Evolutionary conservation across 441 rosid species (phyloP).

Genomic region (Brassica hybrid): DNA sequence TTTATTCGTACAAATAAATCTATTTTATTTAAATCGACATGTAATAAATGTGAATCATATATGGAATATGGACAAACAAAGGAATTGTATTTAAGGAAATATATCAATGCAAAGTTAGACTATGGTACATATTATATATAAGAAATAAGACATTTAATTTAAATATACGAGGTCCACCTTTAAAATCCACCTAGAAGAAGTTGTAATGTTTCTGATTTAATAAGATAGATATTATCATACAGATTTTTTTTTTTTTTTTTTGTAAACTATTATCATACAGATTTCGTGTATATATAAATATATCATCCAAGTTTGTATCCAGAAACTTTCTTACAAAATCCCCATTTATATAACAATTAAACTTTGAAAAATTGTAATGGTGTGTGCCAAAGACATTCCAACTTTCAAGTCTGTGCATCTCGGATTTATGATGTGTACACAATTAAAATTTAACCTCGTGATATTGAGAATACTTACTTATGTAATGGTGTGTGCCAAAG

Average conservation of each 20-base stretch:
- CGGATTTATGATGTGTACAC: background rate
- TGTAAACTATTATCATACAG: background rate
- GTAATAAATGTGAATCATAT: too few species aligned
- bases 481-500: background rate
- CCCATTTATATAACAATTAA: background rate
- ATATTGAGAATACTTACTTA: background rate
- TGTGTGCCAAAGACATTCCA: background rate
- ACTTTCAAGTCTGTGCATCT: background rate
- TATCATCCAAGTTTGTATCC: slow-evolving; percentile 11
- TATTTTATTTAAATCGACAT: too few species aligned
- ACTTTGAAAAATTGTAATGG: background rate
- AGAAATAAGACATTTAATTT: too few species aligned
- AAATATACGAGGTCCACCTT: too few species aligned
- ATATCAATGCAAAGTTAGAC: too few species aligned
- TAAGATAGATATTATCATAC: too few species aligned
- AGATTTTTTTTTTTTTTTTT: background rate
- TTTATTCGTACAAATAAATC: too few species aligned
- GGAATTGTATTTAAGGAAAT: too few species aligned
- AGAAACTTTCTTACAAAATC: background rate
- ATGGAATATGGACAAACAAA: too few species aligned
- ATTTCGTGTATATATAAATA: background rate
- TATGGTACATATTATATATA: too few species aligned
- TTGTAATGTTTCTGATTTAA: too few species aligned
- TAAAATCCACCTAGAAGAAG: too few species aligned
- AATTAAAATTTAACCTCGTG: background rate